Conservation (phyloP, 306 rosid genomes). For the Comarum palustre region DNA sequence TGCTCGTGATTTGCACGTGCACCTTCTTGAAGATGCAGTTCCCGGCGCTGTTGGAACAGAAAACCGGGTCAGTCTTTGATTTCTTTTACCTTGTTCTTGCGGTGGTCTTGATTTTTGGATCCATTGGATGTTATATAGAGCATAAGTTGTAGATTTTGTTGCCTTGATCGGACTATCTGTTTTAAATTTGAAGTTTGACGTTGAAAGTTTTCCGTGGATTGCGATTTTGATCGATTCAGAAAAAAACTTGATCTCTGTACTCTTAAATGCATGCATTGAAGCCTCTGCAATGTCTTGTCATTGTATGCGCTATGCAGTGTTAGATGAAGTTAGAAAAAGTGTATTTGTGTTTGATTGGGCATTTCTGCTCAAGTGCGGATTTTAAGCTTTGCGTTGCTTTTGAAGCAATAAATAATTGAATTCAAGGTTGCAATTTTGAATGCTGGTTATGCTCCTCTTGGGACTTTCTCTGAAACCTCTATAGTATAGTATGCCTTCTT, state of each 20-base stretch:
- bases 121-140: not conserved
- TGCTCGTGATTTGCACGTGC: conserved; percentile 70
- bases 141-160: not conserved
- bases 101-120: not conserved
- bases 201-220: not conserved
- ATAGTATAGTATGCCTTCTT: not conserved
- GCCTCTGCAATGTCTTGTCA: not conserved
- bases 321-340: not conserved
- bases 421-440: not conserved
- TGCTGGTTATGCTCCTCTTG: not conserved
- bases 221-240: not conserved
- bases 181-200: not conserved
- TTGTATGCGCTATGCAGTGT: conserved; percentile 5
- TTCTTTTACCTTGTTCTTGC: not conserved
- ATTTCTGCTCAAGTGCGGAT: not conserved
- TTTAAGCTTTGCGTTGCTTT: not conserved
- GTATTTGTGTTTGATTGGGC: not conserved
- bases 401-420: not conserved
- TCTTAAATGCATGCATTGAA: not conserved
- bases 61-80: conserved; percentile 52
- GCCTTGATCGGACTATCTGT: not conserved
- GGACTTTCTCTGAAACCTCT: not conserved
- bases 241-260: not conserved
- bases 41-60: conserved; percentile 67
- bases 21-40: conserved; percentile 79